A percentile compares a stretch with the other conserved stretches of the same genome.
phyloP scores from a whole-genome alignment of 2,329 filamentous ascomycete species.

The Aquanectria penicillioides region DNA sequence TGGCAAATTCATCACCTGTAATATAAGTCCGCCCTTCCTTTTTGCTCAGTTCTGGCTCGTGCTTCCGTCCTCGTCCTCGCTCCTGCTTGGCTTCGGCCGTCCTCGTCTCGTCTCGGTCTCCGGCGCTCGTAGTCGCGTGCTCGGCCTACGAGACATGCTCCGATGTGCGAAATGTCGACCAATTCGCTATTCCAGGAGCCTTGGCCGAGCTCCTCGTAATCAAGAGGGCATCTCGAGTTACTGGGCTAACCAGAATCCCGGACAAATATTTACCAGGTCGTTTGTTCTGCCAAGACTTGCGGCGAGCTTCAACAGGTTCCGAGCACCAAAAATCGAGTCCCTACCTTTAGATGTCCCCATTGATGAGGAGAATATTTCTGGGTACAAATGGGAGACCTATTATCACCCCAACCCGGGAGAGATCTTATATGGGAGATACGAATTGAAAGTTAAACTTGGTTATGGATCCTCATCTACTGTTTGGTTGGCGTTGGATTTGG shows the following conservation, averaged over 20 bases:
- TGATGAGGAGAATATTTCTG: constrained; percentile 37
- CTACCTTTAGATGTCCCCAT: constrained; percentile 23
- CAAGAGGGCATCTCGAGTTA: not conserved
- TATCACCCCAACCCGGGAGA: constrained; percentile 46
- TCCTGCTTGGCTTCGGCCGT: not conserved
- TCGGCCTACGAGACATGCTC: constrained; percentile 18
- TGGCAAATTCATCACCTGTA: constrained; percentile 6
- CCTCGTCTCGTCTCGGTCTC: not conserved
- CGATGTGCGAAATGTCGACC: constrained; percentile 24
- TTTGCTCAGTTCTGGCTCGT: not conserved
- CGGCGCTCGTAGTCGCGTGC: constrained; percentile 13
- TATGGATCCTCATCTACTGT: constrained; percentile 51
- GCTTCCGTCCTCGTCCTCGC: not conserved
- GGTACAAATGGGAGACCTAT: constrained; percentile 38
- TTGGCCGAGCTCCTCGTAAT: constrained; percentile 9
- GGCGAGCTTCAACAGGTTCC: constrained; percentile 2
- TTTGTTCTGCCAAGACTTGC: constrained; percentile 19
- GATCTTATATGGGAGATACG: constrained; percentile 45
- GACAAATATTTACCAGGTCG: constrained; percentile 2
- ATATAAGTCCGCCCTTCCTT: constrained; percentile 1
- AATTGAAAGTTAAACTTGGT: constrained; percentile 48
- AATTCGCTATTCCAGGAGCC: constrained; percentile 18
- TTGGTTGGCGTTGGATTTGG: constrained; percentile 45
- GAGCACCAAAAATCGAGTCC: constrained; percentile 14
- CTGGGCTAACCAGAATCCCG: not conserved